Evolutionary conservation across 202 grass and related monocot genomes (phyloP).

Genomic region (Cymbopogon flexuosus): DNA sequence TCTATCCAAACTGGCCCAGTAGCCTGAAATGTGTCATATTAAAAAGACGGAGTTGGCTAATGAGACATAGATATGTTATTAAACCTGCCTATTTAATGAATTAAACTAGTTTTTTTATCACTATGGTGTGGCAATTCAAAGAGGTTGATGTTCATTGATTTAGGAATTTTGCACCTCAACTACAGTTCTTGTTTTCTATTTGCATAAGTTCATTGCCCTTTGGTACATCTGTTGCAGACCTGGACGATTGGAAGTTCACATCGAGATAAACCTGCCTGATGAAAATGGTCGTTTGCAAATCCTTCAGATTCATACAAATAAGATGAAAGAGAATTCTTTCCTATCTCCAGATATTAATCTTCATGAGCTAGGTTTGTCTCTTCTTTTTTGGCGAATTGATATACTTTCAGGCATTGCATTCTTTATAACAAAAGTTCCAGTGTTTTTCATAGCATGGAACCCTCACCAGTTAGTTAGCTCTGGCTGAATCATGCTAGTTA

Average conservation of each 20-base stretch:
- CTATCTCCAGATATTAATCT: conserved; percentile 88
- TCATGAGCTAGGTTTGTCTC: conserved; percentile 70
- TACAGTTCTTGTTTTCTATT: neutral
- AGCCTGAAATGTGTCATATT: neutral
- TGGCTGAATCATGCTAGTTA: neutral
- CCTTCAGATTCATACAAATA: conserved; percentile 96
- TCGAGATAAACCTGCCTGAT: conserved; percentile 96
- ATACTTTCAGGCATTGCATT: neutral
- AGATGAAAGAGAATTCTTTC: conserved; percentile 98
- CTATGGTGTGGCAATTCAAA: neutral
- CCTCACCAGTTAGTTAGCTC: neutral
- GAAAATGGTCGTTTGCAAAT: conserved; percentile 98
- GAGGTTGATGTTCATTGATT: conserved; percentile 16
- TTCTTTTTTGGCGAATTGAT: neutral
- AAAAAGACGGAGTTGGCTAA: conserved; percentile 7
- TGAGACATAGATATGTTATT: neutral
- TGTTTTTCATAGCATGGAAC: neutral
- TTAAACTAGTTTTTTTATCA: neutral
- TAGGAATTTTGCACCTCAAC: neutral
- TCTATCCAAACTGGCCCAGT: neutral
- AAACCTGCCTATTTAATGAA: neutral
- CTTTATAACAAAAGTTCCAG: conserved; percentile 6
- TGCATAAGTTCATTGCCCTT: conserved; percentile 32
- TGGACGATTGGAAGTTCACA: conserved; percentile 93
- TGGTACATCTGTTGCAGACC: conserved; percentile 49